Evolutionary conservation across 1,284 basidiomycete genomes (phyloP).

Genomic region (Hymenochaete sp.): DNA sequence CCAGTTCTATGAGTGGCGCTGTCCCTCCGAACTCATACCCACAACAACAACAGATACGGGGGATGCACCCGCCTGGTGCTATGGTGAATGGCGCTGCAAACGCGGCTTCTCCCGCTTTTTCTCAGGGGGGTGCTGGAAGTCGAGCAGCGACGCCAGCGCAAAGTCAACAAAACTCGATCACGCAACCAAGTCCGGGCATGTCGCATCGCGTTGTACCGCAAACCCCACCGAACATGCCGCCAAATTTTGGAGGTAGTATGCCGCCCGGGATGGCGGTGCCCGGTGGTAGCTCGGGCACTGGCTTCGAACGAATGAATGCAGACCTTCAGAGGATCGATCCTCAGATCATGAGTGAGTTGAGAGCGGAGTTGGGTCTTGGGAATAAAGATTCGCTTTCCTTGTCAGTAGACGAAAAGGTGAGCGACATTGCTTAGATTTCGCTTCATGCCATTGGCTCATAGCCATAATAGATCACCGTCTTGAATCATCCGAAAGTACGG

Average conservation of each 20-base stretch:
- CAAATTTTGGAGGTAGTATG: slow-evolving; percentile 7
- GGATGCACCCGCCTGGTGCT: slow-evolving; percentile 8
- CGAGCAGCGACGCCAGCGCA: slow-evolving; percentile 14
- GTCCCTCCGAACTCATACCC: slow-evolving; percentile 4
- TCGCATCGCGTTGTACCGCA: slow-evolving; percentile 10
- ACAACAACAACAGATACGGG: slow-evolving; percentile 1
- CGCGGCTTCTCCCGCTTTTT: slow-evolving; percentile 4
- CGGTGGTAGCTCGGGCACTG: slow-evolving; percentile 2
- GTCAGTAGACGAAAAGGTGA: slow-evolving; percentile 14
- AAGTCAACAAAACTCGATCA: not conserved
- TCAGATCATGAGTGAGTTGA: slow-evolving; percentile 8
- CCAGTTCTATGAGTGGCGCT: not conserved
- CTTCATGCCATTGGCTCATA: too few species aligned
- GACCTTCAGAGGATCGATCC: slow-evolving; percentile 13
- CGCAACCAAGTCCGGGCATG: slow-evolving; percentile 13
- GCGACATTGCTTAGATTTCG: not conserved
- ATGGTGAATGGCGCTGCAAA: not conserved
- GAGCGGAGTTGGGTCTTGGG: slow-evolving; percentile 9
- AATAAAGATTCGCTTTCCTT: slow-evolving; percentile 8
- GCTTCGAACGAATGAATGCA: slow-evolving; percentile 10
- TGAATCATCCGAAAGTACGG: not conserved
- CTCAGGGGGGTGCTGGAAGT: slow-evolving; percentile 10
- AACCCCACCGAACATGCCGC: slow-evolving; percentile 7
- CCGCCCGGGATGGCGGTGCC: slow-evolving; percentile 1
- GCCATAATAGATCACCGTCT: too few species aligned